These are phyloP conservation scores for Cystobasidium onofrii DNA, from an alignment of 768 basidiomycete genomes.

Conservation along the genomic window DNA sequence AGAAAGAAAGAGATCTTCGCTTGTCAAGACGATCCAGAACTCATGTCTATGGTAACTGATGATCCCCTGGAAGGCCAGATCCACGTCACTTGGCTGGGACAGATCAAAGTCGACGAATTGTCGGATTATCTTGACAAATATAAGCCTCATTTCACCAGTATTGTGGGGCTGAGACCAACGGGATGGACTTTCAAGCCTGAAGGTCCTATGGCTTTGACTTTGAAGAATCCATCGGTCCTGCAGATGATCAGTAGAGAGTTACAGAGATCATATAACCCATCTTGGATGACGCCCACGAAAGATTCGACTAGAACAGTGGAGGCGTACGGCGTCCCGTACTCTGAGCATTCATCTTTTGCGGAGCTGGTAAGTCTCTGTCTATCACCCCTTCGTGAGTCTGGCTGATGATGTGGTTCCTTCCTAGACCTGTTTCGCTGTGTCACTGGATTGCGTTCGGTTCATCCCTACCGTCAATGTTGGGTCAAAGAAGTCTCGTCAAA, in stretches of 20 bases:
- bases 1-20: conserved; percentile 73
- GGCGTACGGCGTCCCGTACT: conserved; percentile 55
- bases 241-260: conserved; percentile 63
- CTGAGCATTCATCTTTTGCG: conserved; percentile 91
- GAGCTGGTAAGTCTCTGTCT: conserved; percentile 52
- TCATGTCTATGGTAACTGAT: conserved; percentile 65
- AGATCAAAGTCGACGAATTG: conserved; percentile 68
- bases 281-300: conserved; percentile 59
- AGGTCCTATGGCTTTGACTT: conserved; percentile 50
- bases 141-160: conserved; percentile 59
- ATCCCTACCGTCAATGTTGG: conserved; percentile 92
- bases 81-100: conserved; percentile 69
- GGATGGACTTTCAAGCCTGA: conserved; percentile 75
- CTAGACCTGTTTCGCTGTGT: conserved; percentile 38
- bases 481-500: conserved; percentile 61
- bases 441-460: conserved; percentile 65
- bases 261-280: conserved; percentile 59
- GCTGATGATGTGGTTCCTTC: conserved; percentile 69
- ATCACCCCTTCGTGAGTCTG: background rate
- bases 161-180: conserved; percentile 71
- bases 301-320: conserved; percentile 61
- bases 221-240: conserved; percentile 58
- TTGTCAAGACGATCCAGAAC: conserved; percentile 74
- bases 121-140: conserved; percentile 67
- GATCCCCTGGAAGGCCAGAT: conserved; percentile 70